phyloP scores from a whole-genome alignment of 2,329 filamentous ascomycete species.

The Fusarium paranaense region DNA sequence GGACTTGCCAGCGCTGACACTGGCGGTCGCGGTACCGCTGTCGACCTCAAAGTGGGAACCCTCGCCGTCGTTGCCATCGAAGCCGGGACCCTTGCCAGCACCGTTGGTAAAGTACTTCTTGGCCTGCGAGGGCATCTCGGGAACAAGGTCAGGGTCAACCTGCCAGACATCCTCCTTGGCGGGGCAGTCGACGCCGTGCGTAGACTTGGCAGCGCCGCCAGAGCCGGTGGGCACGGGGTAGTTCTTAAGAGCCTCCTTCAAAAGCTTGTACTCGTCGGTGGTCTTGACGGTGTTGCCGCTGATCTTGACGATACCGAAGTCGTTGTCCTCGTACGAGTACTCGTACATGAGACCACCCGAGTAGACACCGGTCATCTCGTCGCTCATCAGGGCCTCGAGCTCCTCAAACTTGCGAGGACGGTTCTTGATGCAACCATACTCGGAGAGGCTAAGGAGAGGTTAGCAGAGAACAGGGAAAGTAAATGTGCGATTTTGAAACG shows the following conservation, averaged over 20 bases:
- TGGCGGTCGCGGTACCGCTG: slow-evolving; percentile 60
- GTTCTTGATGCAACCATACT: slow-evolving; percentile 91
- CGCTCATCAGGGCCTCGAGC: slow-evolving; percentile 81
- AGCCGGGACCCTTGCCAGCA: slow-evolving; percentile 65
- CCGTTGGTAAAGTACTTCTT: slow-evolving; percentile 65
- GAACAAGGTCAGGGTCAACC: slow-evolving; percentile 62
- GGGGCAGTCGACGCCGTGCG: slow-evolving; percentile 62
- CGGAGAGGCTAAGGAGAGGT: slow-evolving; percentile 72
- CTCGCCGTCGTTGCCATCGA: slow-evolving; percentile 52
- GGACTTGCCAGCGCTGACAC: slow-evolving; percentile 48
- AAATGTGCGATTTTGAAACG: slow-evolving; percentile 29
- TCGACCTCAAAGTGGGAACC: slow-evolving; percentile 66
- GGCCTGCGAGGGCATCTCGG: slow-evolving; percentile 63
- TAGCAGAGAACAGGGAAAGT: background rate
- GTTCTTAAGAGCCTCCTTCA: slow-evolving; percentile 60
- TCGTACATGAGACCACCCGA: slow-evolving; percentile 97
- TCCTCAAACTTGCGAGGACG: slow-evolving; percentile 82
- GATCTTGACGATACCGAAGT: slow-evolving; percentile 83
- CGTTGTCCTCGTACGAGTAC: slow-evolving; percentile 83
- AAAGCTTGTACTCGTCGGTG: slow-evolving; percentile 69
- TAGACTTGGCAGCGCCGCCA: slow-evolving; percentile 62
- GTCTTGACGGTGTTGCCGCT: slow-evolving; percentile 65
- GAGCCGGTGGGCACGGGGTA: slow-evolving; percentile 64
- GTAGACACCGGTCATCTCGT: slow-evolving; percentile 88
- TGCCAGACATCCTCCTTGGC: slow-evolving; percentile 62